A percentile compares a stretch with the other conserved stretches of the same genome.
Conservation (phyloP, 192 early-diverging fungal species). For the Linnemannia schmuckeri region DNA sequence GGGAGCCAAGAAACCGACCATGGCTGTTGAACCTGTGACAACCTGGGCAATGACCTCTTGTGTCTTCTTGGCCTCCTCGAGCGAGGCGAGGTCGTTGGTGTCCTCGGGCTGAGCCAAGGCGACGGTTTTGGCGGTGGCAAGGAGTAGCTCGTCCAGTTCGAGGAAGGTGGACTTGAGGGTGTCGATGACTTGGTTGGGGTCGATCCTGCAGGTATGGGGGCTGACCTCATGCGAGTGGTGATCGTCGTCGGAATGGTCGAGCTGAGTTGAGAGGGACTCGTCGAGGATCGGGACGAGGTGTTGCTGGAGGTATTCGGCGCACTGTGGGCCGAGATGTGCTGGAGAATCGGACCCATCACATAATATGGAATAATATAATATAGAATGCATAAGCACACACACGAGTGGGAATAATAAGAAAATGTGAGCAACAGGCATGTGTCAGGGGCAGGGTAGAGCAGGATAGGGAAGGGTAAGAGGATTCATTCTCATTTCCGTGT, state of each 20-base stretch:
- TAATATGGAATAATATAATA: background rate
- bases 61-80: conserved; percentile 35
- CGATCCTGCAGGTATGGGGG: conserved; percentile 38
- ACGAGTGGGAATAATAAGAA: conserved; percentile 5
- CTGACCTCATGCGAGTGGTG: conserved; percentile 7
- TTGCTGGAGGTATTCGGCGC: conserved; percentile 51
- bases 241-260: conserved; percentile 42
- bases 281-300: conserved; percentile 48
- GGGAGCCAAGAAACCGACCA: conserved; percentile 44
- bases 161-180: conserved; percentile 51
- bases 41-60: conserved; percentile 39
- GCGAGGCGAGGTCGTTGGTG: conserved; percentile 2
- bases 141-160: conserved; percentile 46
- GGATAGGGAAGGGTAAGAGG: too few species aligned
- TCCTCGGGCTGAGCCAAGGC: conserved; percentile 35
- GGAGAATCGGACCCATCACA: background rate
- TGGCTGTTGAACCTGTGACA: conserved; percentile 45
- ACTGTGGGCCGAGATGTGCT: conserved; percentile 54
- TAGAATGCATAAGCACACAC: background rate
- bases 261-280: conserved; percentile 49
- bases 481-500: too few species aligned
- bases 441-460: background rate
- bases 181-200: conserved; percentile 51
- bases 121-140: conserved; percentile 49
- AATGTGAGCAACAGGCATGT: background rate